Evolutionary conservation across 2,329 filamentous ascomycete genomes (phyloP), one percentile per base, ranked within the genome.

Genomic region (Rhynchosporium secalis): DNA sequence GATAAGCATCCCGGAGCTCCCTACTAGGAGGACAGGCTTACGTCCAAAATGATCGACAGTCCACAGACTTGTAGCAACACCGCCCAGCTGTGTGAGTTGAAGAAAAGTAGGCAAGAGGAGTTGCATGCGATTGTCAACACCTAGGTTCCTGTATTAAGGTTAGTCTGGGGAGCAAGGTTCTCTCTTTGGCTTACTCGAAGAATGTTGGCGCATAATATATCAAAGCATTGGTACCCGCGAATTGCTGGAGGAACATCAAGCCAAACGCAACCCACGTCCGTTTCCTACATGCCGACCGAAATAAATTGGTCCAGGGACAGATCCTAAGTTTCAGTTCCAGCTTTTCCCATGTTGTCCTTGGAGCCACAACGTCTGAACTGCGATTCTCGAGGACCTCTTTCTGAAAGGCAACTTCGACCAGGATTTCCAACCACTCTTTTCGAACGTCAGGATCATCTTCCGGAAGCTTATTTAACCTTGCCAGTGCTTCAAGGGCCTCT

Each of bases 41-140:
- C 86, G 81, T 3, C 86, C 87, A 6, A 85, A 76, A n/a, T 82
- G 81, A 70, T 90, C 87, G 58, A 89, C 82, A 72, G 81, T 89
- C 4, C 88, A 75, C 2, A 89, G 84, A 0, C 85, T 82, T 0
- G 86, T 86, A 38, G 89, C 81, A 0, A 87, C 89, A 28, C 82
- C 81, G 62, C 89, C 67, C 65, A 88, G 86, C 81, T 88, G 87
- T 62, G 85, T 82, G 49, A 90, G 85, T 5, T 87, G 87, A 4
- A 88, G 86, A 0, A 90, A 87, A 4, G 87, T 88, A 0, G 87
- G 41, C 47, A 52, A 43, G 38, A 59, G 29, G 13, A 59, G 47
- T 26, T 51, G 47, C 36, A 59, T 51, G 4, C 36, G 41, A 47
- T 52, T 29, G 12, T 52, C 38, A 5, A 52, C 45, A 41, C 56